Evolutionary conservation across 371 early-diverging fungal genomes (phyloP), one percentile per base, ranked within the genome.

Genomic region (Batkoa obscura): DNA sequence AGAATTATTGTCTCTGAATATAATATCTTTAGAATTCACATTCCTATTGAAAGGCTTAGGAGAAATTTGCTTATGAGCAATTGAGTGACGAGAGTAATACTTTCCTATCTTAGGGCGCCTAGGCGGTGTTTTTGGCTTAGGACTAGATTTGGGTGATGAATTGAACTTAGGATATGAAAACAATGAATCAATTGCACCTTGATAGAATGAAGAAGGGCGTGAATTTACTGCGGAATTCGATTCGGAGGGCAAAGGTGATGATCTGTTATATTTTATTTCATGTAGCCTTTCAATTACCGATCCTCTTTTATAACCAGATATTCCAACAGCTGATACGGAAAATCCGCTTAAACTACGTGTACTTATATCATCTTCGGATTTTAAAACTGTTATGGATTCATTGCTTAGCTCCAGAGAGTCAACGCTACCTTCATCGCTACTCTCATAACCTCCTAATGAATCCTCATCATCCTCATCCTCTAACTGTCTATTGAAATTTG

Each of bases 181-280:
- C 2, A 53, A 37, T 3, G 53, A 17, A n/a, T 53, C 36, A 30
- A 53, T 38, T 4, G 53, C 53, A 2, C 38, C 17, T 30, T 53
- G 53, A 30, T 53, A 53, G 10, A 53, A 38, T 12, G 50, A 49
- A 39, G 53, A 32, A 2, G 53, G 53, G 3, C 53, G 35, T 6
- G 53, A 23, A n/a, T 30, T 23, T 5, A 30, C 10, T 6, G 9
- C 42, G 39, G 3, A n/a, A n/a, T 23, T 47, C 23, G 47, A 8
- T n/a, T 53, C 3, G 4, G 3, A n/a, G 10, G 4, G 17, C 3
- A 15, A n/a, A 15, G 4, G 10, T 3, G 9, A 45, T 45, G 15
- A 3, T 45, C 15, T 3, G 10, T 45, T n/a, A 15, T 45, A 45
- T 4, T 3, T n/a, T 47, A 53, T 34, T n/a, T 53, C 34, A 39